Conservation (phyloP, 768 basidiomycete species). For the Mycena crocata region DNA sequence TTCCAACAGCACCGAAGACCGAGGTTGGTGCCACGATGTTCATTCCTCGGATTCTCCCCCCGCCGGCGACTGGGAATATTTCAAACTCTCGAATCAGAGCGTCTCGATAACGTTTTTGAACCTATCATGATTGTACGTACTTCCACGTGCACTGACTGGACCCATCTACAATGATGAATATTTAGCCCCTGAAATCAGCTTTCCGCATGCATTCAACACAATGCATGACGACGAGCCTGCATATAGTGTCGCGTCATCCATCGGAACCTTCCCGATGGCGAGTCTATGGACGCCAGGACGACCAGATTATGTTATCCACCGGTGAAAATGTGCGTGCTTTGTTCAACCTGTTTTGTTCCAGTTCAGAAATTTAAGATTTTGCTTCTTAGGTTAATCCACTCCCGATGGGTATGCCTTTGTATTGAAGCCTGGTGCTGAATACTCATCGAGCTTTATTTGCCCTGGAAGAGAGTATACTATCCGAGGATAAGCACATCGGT, state of each 20-base stretch:
- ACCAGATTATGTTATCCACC: constrained; percentile 15
- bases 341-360: no score
- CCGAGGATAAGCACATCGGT: constrained; percentile 10
- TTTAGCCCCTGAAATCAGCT: constrained; percentile 11
- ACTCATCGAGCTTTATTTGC: background rate
- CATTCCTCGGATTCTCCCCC: no score
- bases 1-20: no score
- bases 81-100: no score
- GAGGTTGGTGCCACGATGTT: no score
- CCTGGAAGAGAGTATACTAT: constrained; percentile 12
- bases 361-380: background rate
- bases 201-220: constrained; percentile 11
- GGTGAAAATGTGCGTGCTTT: constrained; percentile 19
- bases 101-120: no score
- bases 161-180: background rate
- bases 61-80: no score
- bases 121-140: constrained; percentile 9
- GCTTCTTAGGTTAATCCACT: constrained; percentile 7
- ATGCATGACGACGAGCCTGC: constrained; percentile 6
- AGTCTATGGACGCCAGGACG: constrained; percentile 17
- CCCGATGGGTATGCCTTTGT: constrained; percentile 3
- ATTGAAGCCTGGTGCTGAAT: background rate
- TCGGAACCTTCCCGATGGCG: constrained; percentile 5
- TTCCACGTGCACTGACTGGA: no score
- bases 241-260: constrained; percentile 13